These are phyloP conservation scores for Medakamo hakoo DNA, from an alignment of 139 green algal genomes.

Conservation along the genomic window DNA sequence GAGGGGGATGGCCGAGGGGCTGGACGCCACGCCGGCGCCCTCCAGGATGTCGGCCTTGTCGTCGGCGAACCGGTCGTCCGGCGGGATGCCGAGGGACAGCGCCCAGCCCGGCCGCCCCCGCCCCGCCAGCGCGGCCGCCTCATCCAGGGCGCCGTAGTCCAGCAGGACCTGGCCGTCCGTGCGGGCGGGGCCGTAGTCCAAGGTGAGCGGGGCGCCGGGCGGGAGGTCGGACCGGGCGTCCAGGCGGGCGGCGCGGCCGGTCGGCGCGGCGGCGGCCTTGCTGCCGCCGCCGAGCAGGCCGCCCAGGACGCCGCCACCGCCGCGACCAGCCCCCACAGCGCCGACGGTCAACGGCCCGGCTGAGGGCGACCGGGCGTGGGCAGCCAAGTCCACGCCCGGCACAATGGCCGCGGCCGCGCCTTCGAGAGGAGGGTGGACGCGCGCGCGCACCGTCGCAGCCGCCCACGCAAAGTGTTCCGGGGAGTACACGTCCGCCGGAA, in stretches of 20 bases:
- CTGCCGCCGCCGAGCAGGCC: constrained; percentile 46
- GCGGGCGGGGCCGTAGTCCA: constrained; percentile 37
- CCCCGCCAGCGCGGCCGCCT: constrained; percentile 1
- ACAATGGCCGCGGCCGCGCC: constrained; percentile 49
- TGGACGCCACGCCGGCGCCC: constrained; percentile 30
- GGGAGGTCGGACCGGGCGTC: constrained; percentile 20
- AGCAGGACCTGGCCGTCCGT: constrained; percentile 56
- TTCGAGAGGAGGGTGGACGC: constrained; percentile 52
- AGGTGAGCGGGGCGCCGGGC: constrained; percentile 29
- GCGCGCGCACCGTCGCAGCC: constrained; percentile 49
- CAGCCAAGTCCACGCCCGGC: constrained; percentile 57
- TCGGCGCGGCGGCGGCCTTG: too few relatives aligned
- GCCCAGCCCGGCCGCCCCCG: constrained; percentile 43
- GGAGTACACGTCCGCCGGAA: constrained; percentile 34
- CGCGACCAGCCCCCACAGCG: constrained; percentile 18
- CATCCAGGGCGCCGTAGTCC: constrained; percentile 57
- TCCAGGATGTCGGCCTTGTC: constrained; percentile 89
- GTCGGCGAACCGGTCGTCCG: constrained; percentile 49
- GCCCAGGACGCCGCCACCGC: constrained; percentile 15
- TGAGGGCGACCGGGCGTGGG: too few relatives aligned
- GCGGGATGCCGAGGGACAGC: constrained; percentile 50
- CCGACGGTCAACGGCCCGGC: too few relatives aligned
- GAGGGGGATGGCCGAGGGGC: constrained; percentile 26
- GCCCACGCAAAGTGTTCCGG: constrained; percentile 51
- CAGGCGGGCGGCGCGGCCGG: constrained; percentile 23